A percentile compares a stretch with the other conserved stretches of the same genome.
Evolutionary conservation across 805 yeast species (phyloP).

Genomic region (Zygosaccharomyces bisporus): DNA sequence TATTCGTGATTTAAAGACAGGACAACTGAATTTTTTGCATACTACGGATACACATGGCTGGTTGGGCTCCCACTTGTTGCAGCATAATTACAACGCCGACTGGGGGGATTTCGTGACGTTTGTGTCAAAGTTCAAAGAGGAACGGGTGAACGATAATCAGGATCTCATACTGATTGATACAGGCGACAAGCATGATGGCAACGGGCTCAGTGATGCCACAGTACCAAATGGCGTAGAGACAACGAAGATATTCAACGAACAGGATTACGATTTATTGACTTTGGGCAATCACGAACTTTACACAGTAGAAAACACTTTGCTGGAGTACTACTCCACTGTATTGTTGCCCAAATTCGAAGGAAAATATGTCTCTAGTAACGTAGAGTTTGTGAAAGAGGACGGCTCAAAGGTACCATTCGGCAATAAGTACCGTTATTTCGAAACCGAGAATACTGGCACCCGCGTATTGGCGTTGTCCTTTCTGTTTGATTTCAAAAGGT

Average conservation of each 20-base stretch:
- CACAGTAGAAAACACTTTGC: conserved; percentile 54
- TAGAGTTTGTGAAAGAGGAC: conserved; percentile 48
- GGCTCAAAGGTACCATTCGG: conserved; percentile 63
- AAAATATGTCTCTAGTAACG: conserved; percentile 68
- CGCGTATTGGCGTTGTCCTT: conserved; percentile 72
- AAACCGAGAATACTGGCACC: conserved; percentile 49
- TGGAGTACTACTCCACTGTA: conserved; percentile 61
- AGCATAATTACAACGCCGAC: conserved; percentile 70
- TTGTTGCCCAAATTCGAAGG: conserved; percentile 51
- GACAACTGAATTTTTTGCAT: conserved; percentile 78
- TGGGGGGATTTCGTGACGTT: conserved; percentile 92
- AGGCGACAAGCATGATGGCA: conserved; percentile 94
- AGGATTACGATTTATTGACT: conserved; percentile 73
- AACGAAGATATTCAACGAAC: conserved; percentile 55
- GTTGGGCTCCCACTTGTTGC: conserved; percentile 86
- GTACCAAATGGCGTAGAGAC: conserved; percentile 64
- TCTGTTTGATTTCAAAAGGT: conserved; percentile 66
- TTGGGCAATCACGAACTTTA: conserved; percentile 93
- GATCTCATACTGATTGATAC: conserved; percentile 79
- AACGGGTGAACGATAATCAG: conserved; percentile 35
- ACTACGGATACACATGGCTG: conserved; percentile 98
- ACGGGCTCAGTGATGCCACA: conserved; percentile 82
- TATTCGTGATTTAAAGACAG: conserved; percentile 55
- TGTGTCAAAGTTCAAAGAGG: conserved; percentile 44
- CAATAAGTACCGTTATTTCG: conserved; percentile 57